phyloP scores from a whole-genome alignment of 2,329 filamentous ascomycete species.

The Colletotrichum theobromicola region DNA sequence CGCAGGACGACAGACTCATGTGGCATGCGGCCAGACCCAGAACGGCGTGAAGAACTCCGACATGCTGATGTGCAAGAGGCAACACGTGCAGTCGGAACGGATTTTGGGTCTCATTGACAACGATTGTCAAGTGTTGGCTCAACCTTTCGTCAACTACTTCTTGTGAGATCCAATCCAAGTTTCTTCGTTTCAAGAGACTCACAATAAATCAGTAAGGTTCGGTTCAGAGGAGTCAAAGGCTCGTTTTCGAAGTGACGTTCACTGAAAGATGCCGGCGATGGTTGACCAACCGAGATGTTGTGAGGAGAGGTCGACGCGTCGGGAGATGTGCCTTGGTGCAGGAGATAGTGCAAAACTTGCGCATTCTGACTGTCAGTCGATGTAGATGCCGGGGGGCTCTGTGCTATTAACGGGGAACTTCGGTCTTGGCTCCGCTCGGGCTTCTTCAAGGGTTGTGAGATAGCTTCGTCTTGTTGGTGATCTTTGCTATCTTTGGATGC shows the following conservation, averaged over 20 bases:
- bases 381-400: neutral
- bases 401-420: neutral
- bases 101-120: conserved; percentile 23
- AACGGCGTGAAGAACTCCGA: conserved; percentile 30
- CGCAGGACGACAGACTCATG: conserved; percentile 22
- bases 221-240: neutral
- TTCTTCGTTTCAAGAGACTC: neutral
- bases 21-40: conserved; percentile 31
- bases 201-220: neutral
- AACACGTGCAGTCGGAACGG: conserved; percentile 27
- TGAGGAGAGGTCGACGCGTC: neutral
- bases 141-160: conserved; percentile 25
- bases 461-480: neutral
- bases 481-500: neutral
- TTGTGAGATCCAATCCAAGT: neutral
- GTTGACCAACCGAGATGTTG: neutral
- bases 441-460: neutral
- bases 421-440: neutral
- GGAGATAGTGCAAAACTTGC: neutral
- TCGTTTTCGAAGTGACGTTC: neutral
- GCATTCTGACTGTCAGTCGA: neutral
- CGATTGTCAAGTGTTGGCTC: conserved; percentile 25
- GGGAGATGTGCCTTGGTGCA: neutral
- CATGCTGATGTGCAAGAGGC: conserved; percentile 27
- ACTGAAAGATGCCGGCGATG: neutral